phyloP scores from a whole-genome alignment of 192 early-diverging fungal species.

The Chytriomyces confervae region DNA sequence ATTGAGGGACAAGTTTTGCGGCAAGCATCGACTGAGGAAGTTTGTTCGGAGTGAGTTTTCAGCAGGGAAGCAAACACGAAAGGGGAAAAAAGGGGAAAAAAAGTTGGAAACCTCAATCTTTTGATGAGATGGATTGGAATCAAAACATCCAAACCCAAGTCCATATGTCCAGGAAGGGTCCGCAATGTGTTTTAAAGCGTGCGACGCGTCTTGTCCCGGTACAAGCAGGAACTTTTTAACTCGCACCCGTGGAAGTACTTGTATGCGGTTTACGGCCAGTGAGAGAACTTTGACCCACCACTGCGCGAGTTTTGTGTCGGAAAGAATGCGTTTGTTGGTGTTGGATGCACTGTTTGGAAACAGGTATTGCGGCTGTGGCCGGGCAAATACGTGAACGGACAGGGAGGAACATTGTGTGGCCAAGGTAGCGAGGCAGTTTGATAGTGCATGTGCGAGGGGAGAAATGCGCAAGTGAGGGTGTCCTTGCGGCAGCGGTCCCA shows the following conservation, averaged over 20 bases:
- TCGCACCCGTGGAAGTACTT: too few species aligned
- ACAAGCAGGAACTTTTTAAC: conserved; percentile 54
- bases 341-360: conserved; percentile 77
- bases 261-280: background rate
- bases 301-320: conserved; percentile 67
- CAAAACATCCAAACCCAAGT: conserved; percentile 6
- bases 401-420: background rate
- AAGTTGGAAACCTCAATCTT: too few species aligned
- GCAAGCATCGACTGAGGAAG: background rate
- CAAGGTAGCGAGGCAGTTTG: background rate
- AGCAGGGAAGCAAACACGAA: background rate
- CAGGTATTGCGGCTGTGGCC: conserved; percentile 85
- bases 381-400: conserved; percentile 73
- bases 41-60: background rate
- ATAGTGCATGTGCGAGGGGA: background rate
- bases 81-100: background rate
- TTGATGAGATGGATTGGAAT: background rate
- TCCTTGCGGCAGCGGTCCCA: background rate
- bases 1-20: conserved; percentile 49
- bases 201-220: conserved; percentile 51
- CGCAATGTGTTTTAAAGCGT: background rate
- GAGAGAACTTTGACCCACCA: conserved; percentile 76
- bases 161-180: background rate
- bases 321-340: conserved; percentile 63
- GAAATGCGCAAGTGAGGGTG: background rate